These are phyloP conservation scores for Candida ponderosae DNA, from an alignment of 805 yeast genomes.

Conservation along the genomic window DNA sequence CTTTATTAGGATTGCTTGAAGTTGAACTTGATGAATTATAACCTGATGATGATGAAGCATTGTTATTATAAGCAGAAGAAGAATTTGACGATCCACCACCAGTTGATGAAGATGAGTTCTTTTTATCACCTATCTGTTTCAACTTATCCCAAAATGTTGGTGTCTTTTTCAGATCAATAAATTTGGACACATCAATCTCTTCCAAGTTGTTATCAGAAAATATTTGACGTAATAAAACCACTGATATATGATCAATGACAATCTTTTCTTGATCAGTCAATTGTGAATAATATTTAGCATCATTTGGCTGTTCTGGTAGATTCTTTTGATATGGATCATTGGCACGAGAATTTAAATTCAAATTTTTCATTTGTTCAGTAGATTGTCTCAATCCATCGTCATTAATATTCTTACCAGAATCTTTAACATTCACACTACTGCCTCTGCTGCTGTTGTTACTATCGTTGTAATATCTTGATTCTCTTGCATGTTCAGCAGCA, in stretches of 20 bases:
- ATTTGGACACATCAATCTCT: conserved; percentile 21
- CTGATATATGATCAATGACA: conserved; percentile 51
- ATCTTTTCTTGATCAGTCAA: conserved; percentile 49
- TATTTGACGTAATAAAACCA: conserved; percentile 35
- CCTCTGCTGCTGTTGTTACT: neutral
- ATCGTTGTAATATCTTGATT: conserved; percentile 38
- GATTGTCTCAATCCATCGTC: conserved; percentile 5
- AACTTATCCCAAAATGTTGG: conserved; percentile 39
- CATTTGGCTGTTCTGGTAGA: conserved; percentile 3
- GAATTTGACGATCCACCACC: neutral
- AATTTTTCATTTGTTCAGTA: no score
- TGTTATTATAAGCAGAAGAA: conserved; percentile 14
- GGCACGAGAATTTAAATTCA: no score
- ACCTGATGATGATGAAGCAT: conserved; percentile 11
- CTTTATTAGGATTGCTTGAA: conserved; percentile 25
- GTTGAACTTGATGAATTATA: conserved; percentile 1
- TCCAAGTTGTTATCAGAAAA: conserved; percentile 23
- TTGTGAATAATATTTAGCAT: conserved; percentile 55
- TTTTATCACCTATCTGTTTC: conserved; percentile 18
- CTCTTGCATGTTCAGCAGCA: conserved; percentile 94
- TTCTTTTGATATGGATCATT: no score
- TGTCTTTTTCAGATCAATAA: conserved; percentile 25
- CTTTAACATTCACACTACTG: neutral
- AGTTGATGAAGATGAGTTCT: conserved; percentile 4
- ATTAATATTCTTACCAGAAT: neutral